phyloP scores from a whole-genome alignment of 2,329 filamentous ascomycete genomes.

The Monosporascus sp. region DNA sequence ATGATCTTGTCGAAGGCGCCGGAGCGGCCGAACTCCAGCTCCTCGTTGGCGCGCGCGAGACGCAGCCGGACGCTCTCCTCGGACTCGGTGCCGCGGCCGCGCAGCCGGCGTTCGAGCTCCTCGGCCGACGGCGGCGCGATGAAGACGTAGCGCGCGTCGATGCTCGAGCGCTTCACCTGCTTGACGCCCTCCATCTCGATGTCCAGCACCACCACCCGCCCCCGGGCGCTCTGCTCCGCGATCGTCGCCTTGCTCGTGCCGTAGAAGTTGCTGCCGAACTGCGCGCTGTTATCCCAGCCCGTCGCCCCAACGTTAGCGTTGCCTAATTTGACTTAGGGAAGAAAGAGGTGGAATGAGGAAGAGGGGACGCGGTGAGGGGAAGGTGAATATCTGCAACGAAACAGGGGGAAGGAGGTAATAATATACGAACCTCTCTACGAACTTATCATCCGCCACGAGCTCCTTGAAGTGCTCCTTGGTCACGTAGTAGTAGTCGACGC shows the following conservation, averaged over 20 bases:
- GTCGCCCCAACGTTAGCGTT: too few relatives aligned
- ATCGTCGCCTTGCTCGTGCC: constrained; percentile 80
- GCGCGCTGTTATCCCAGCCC: constrained; percentile 45
- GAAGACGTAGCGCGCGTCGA: constrained; percentile 78
- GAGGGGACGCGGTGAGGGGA: neutral
- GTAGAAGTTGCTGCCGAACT: constrained; percentile 82
- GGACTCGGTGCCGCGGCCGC: constrained; percentile 71
- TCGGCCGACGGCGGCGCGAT: constrained; percentile 73
- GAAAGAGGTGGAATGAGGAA: neutral
- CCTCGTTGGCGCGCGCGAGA: constrained; percentile 64
- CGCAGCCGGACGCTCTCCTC: constrained; percentile 67
- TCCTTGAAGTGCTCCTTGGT: constrained; percentile 60
- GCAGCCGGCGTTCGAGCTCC: constrained; percentile 67
- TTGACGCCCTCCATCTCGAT: constrained; percentile 99
- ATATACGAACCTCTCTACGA: constrained; percentile 59
- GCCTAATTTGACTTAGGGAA: neutral
- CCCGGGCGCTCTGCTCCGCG: constrained; percentile 65
- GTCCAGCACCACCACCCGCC: constrained; percentile 76
- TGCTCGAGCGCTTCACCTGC: constrained; percentile 74
- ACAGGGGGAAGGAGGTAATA: neutral
- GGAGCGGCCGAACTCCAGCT: constrained; percentile 67
- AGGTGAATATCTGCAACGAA: constrained; percentile 19
- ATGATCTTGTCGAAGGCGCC: constrained; percentile 62
- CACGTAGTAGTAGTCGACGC: constrained; percentile 77
- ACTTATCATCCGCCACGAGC: constrained; percentile 63